Evolutionary conservation across 352 stramenopile species (phyloP).

Genomic region (Blastocystis sp.): DNA sequence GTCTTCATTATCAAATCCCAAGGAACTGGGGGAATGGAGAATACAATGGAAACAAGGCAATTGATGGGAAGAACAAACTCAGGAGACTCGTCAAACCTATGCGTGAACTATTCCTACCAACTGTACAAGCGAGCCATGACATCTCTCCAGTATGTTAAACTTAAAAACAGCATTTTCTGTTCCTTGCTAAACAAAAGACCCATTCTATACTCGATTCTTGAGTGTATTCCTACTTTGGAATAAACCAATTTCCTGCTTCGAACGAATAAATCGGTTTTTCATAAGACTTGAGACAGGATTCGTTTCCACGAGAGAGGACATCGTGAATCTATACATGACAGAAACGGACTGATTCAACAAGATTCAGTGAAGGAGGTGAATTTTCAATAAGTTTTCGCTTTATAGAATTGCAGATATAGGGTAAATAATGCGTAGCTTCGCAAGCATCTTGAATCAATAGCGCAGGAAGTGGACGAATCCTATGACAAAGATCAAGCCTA

Average conservation of each 20-base stretch:
- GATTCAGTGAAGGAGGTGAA: neutral
- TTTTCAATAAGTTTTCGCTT: neutral
- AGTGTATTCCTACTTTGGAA: neutral
- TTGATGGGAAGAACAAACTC: constrained; percentile 14
- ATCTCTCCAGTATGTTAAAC: constrained; percentile 23
- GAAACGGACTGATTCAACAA: neutral
- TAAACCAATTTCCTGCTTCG: constrained; percentile 6
- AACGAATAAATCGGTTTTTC: constrained; percentile 53
- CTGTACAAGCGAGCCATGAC: neutral
- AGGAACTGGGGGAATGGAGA: neutral
- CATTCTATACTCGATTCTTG: neutral
- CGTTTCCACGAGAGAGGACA: constrained; percentile 30
- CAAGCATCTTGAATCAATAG: neutral
- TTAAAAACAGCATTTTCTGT: constrained; percentile 3
- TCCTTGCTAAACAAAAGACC: neutral
- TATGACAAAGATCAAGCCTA: neutral
- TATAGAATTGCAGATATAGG: neutral
- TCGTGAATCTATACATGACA: constrained; percentile 11
- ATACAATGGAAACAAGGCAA: neutral
- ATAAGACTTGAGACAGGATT: neutral
- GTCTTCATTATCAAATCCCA: neutral
- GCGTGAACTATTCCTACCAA: neutral
- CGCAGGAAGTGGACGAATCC: neutral
- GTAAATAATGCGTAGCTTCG: neutral
- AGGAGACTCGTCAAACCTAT: neutral